phyloP scores from a whole-genome alignment of 1,139 yeast species.

The Lodderomyces theae region DNA sequence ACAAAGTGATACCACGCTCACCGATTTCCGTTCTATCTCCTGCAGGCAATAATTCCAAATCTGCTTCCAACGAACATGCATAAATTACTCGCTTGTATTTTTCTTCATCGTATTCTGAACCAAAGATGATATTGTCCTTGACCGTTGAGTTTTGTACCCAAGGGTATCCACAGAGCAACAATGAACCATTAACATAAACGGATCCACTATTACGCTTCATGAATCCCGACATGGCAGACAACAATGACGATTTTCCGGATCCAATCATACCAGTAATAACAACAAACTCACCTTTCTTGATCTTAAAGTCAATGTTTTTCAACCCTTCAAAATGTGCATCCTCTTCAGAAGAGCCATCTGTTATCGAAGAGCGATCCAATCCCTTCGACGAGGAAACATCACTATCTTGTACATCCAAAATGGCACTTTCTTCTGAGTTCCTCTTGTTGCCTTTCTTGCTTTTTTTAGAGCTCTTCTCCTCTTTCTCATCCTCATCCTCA shows the following conservation, averaged over 20 bases:
- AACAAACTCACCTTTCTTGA: constrained; percentile 54
- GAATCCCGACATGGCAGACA: constrained; percentile 53
- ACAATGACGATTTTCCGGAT: constrained; percentile 66
- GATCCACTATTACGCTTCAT: constrained; percentile 46
- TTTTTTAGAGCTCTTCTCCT: constrained; percentile 4
- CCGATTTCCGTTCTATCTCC: constrained; percentile 50
- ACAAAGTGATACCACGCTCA: constrained; percentile 47
- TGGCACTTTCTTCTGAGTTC: neutral
- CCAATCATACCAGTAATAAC: constrained; percentile 75
- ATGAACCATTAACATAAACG: constrained; percentile 37
- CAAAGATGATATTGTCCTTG: constrained; percentile 39
- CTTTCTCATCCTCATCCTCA: constrained; percentile 20
- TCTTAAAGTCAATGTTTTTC: constrained; percentile 19
- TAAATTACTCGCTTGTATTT: constrained; percentile 30
- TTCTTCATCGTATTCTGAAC: constrained; percentile 24
- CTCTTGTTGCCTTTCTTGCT: constrained; percentile 5
- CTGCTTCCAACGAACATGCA: constrained; percentile 36
- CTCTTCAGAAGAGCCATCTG: constrained; percentile 9
- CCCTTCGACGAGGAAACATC: neutral
- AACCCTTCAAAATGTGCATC: constrained; percentile 15
- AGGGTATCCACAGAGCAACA: constrained; percentile 50
- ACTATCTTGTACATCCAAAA: neutral
- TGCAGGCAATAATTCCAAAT: constrained; percentile 38
- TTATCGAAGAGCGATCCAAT: constrained; percentile 1
- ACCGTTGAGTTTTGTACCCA: constrained; percentile 46